These are phyloP conservation scores for Thermochaetoides thermophila DNA, from an alignment of 495 filamentous ascomycete species.

Conservation along the genomic window DNA sequence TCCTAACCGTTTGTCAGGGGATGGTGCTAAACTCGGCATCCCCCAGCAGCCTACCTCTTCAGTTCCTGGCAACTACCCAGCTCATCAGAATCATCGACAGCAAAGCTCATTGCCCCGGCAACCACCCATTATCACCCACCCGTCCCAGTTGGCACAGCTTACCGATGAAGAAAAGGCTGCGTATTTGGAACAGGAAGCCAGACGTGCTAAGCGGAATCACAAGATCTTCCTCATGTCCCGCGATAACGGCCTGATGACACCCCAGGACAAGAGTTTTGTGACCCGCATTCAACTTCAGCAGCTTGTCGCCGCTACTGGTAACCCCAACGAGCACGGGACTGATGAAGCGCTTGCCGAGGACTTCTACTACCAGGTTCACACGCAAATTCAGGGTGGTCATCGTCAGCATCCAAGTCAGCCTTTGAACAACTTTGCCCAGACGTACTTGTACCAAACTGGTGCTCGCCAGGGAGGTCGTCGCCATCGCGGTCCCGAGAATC, in stretches of 20 bases:
- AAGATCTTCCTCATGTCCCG: slow-evolving; percentile 90
- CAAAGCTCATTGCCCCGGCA: slow-evolving; percentile 26
- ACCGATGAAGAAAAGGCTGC: slow-evolving; percentile 64
- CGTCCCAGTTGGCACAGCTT: slow-evolving; percentile 62
- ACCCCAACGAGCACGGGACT: slow-evolving; percentile 60
- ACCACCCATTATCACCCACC: slow-evolving; percentile 40
- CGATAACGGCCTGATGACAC: slow-evolving; percentile 96
- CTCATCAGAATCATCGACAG: slow-evolving; percentile 20
- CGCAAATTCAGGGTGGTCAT: slow-evolving; percentile 76
- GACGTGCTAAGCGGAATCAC: slow-evolving; percentile 91
- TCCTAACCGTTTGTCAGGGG: slow-evolving; percentile 28
- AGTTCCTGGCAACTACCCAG: slow-evolving; percentile 5
- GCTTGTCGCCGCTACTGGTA: slow-evolving; percentile 79
- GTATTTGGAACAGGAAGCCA: slow-evolving; percentile 80
- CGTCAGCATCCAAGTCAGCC: slow-evolving; percentile 82
- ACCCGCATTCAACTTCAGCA: slow-evolving; percentile 96
- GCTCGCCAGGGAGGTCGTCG: slow-evolving; percentile 62
- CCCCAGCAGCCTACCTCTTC: slow-evolving; percentile 14
- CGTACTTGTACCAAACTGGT: slow-evolving; percentile 87
- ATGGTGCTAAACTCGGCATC: slow-evolving; percentile 18
- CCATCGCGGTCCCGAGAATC: slow-evolving; percentile 72
- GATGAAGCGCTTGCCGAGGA: slow-evolving; percentile 76
- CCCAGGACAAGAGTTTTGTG: slow-evolving; percentile 98
- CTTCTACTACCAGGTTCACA: slow-evolving; percentile 97
- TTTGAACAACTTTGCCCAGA: slow-evolving; percentile 90